Base-by-base conservation (phyloP, 805 yeast genomes). In the Wickerhamiella slavikovae region DNA sequence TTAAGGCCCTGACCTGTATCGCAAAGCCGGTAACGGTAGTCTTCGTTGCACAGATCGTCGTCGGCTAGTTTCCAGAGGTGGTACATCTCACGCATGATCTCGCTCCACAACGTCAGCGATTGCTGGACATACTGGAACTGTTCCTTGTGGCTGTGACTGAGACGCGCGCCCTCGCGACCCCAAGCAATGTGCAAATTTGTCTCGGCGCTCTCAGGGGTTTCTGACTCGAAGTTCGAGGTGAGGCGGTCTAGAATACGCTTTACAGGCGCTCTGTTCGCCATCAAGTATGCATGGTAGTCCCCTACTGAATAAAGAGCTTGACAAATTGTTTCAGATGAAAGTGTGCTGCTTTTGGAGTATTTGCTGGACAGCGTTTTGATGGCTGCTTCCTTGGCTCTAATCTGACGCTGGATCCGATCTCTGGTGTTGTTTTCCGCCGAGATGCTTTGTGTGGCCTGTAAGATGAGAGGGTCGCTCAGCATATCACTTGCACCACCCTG, bases 1-100 rank as follows among this genome's bases (percentile, higher is more conserved):
- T 76, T 74, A 16, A 77, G 55, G 18, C 91, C 91, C 50, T 76
- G 91, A 3, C 89, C 91, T 0, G 89, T 76, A 29, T 75, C 72
- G 5, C 66, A 57, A 17, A 76, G 51, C 37, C 62, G 61, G 42
- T 77, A 76, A 8, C 53, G 39, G 15, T 55, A 54, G n/a, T 43
- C 43, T 4, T 51, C 43, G 35, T 66, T 59, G 40, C 71, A 64
- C 31, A 76, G 52, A 45, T 77, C 89, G 24, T 64, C 65, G 43
- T 76, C 91, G 0, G 85, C 80, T 21, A 71, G 58, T 22, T 67
- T 68, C 91, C 91, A 76, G 15, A 76, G 51, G 48, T 64, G 66
- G 39, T 73, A 68, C 76, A 76, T 71, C 35, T 77, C 82, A 32
- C 76, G 55, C 69, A 73, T 76, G 34, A 76, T 72, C 33, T 69